Evolutionary conservation across 2,329 filamentous ascomycete species (phyloP), one percentile per base, ranked within the genome.

Genomic region (Botrytis squamosa): DNA sequence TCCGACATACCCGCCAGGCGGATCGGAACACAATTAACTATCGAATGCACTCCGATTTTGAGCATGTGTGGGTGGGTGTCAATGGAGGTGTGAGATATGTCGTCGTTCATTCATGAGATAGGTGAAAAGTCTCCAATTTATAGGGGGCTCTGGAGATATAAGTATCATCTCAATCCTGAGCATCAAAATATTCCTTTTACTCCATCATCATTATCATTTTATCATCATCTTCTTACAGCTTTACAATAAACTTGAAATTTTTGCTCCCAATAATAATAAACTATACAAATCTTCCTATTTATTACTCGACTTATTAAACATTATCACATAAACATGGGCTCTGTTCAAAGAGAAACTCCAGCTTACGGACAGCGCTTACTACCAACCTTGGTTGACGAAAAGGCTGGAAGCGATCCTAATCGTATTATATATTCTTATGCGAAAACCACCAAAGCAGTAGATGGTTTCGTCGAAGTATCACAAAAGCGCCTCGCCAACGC

Each of bases 401-500:
- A 55, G 36, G 71, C 71, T 29, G 33, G 8, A 18, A 63, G 42
- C 59, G 63, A 70, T 22, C 71, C 71, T n/a, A 12, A 73, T 46
- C 40, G 29, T 38, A 33, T 63, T 9, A 36, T 64, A 40, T 73
- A 44, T 46, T 70, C 55, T n/a, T 70, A 49, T 18, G 44, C 57
- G 22, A 73, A 70, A 44, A 73, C 71, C n/a, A 36, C 40, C n/a
- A 68, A 62, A 38, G 49, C 42, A n/a, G 40, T 33, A 22, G 69
- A 70, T 33, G 74, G 74, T 29, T 77, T 76, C 38, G 57, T 67
- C 16, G 46, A 74, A 5, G 72, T 79, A 46, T 74, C 76, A 52
- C 69, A 55, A 46, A 57, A 62, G n/a, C 55, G 71, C 44, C 59
- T 79, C 62, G 74, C 77, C 57, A 74, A 76, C 36, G 75, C 75